Base-by-base conservation (phyloP, 495 filamentous ascomycete species). In the Penicillium desertorum region DNA sequence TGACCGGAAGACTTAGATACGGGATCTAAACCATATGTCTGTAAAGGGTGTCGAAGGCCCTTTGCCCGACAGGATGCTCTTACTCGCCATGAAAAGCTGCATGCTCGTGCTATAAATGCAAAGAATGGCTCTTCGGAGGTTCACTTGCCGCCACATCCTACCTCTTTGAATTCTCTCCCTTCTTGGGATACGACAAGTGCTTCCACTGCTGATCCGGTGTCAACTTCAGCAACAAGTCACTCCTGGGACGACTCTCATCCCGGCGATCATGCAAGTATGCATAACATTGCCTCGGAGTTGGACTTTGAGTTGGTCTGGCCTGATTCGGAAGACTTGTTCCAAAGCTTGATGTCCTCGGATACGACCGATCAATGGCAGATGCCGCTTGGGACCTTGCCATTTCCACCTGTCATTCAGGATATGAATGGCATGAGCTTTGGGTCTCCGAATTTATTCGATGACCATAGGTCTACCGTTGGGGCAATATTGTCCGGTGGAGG, bases 61-160 rank as follows among this genome's bases (percentile, higher is more conserved):
- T 80, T 80, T 62, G 74, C 75, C 12, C 66, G 77, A 20, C 75
- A 79, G 53, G 77, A 80, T 66, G 76, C 77, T 17, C 74, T 80
- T 22, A 72, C 69, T 27, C 74, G 77, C 12, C 77, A 80, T 70
- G 74, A 78, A 61, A 79, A 74, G 57, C 62, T 80, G 45, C 77
- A 80, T 54, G 54, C 59, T 19, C 75, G 76, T 23, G 67, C 69
- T 49, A 54, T 67, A 34, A 51, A 59, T 41, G 48, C 65, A 36
- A 70, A 72, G 20, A 47, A 68, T 55, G 62, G 49, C 19, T 64
- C 59, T 12, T 48, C 60, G 10, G 51, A 66, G 6, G 25, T 58
- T 1, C 62, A 60, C 19, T 44, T 67, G 12, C 53, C 62, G 20
- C 57, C 60, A 6, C 65, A 63, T 45, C 55, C 65, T 16, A 56